Percentiles rank a stretch among this genome's conserved stretches.
These are phyloP conservation scores for Starmera dryadoides DNA, from an alignment of 805 yeast genomes.

Conservation along the genomic window DNA sequence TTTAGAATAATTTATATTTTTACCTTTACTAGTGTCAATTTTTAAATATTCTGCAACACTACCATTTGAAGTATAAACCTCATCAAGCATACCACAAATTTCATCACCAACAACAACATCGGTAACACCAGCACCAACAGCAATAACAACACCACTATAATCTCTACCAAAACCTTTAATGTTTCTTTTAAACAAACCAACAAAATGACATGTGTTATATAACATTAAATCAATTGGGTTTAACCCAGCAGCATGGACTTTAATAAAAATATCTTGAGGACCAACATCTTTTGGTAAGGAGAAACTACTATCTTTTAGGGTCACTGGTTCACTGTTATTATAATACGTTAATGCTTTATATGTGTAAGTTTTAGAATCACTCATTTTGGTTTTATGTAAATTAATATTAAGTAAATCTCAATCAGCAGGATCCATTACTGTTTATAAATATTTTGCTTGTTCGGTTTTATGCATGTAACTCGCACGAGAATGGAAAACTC, in stretches of 20 bases:
- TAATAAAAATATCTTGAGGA: slow-evolving; percentile 35
- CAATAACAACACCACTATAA: slow-evolving; percentile 48
- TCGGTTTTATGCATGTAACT: no score
- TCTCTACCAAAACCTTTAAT: slow-evolving; percentile 42
- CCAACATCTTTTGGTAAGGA: slow-evolving; percentile 26
- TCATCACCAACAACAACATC: slow-evolving; percentile 42
- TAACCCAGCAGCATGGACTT: slow-evolving; percentile 40
- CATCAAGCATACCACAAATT: slow-evolving; percentile 36
- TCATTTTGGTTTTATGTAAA: no score
- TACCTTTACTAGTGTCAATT: slow-evolving; percentile 26
- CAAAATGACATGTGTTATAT: slow-evolving; percentile 22
- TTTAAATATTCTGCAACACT: slow-evolving; percentile 40
- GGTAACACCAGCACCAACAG: slow-evolving; percentile 33
- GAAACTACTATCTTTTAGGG: slow-evolving; percentile 4
- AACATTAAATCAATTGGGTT: slow-evolving; percentile 57
- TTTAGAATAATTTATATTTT: slow-evolving; percentile 24
- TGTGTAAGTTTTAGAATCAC: slow-evolving; percentile 70
- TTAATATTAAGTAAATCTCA: no score
- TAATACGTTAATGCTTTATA: not conserved
- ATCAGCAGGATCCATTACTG: no score
- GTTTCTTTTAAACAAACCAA: slow-evolving; percentile 8
- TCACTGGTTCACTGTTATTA: slow-evolving; percentile 3
- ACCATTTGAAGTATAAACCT: slow-evolving; percentile 25
- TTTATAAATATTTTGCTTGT: no score
- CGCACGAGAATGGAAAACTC: no score